phyloP scores from a whole-genome alignment of 495 filamentous ascomycete genomes.

The Aspergillus nanangensis region DNA sequence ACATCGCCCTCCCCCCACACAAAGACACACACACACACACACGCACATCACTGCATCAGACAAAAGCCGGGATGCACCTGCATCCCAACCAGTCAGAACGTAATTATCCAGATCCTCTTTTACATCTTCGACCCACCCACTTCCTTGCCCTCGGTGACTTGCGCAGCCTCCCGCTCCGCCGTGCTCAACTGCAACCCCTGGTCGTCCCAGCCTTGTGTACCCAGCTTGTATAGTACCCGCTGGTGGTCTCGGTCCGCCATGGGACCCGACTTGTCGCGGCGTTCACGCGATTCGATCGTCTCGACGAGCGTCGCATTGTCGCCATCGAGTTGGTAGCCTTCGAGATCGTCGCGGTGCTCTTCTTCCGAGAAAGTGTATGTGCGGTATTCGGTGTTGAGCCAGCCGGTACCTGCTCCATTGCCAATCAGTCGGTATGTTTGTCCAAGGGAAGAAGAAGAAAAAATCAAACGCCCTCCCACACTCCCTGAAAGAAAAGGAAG shows the following conservation, averaged over 20 bases:
- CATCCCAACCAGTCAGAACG: too few species aligned
- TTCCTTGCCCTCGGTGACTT: slow-evolving; percentile 27
- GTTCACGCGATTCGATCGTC: slow-evolving; percentile 54
- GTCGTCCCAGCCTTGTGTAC: slow-evolving; percentile 40
- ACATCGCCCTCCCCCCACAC: too few species aligned
- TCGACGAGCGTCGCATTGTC: slow-evolving; percentile 60
- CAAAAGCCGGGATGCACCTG: too few species aligned
- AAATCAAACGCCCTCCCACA: too few species aligned
- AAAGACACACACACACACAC: too few species aligned
- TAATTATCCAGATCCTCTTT: too few species aligned
- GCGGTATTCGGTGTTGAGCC: slow-evolving; percentile 80
- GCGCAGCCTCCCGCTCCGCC: slow-evolving; percentile 34
- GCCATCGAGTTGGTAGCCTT: slow-evolving; percentile 35
- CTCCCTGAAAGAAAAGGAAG: too few species aligned
- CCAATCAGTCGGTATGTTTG: background rate
- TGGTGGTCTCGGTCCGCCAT: slow-evolving; percentile 34
- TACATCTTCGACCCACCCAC: background rate
- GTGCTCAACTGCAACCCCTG: slow-evolving; percentile 40
- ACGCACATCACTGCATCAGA: too few species aligned
- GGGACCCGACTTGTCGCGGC: slow-evolving; percentile 45
- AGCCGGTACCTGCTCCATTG: slow-evolving; percentile 60
- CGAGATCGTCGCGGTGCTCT: slow-evolving; percentile 31
- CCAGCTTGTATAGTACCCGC: slow-evolving; percentile 33
- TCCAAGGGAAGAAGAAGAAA: background rate
- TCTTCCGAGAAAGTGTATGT: slow-evolving; percentile 63